Base-by-base conservation (phyloP, 208 protist genomes). In the Trypanosoma vivax region DNA sequence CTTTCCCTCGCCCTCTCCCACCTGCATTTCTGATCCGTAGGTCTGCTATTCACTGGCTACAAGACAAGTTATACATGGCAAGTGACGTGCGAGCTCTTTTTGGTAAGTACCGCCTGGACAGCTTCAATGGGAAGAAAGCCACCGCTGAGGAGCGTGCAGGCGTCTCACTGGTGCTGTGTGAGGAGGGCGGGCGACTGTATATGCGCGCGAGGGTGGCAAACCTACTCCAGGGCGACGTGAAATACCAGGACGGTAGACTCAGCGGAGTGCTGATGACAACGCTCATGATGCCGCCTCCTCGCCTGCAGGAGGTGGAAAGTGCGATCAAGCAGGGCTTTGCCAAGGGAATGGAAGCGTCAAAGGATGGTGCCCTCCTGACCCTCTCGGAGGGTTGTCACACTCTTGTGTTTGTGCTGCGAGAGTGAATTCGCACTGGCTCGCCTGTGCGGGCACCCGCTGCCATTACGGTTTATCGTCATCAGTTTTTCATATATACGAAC, bases 211-310 rank as follows among this genome's bases (percentile, higher is more conserved):
- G 54, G 53, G 69, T 76, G 6, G 64, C 59, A 21, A 78, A 83
- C 62, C 4, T 19, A 10, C 59, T 82, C 46, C 60, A 45, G 21
- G 69, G 75, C 27, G 11, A 14, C n/a, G 25, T 68, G 2, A 29
- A 27, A 2, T 46, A 62, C 19, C 29, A 66, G 40, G 47, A 76
- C 10, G 71, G 64, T 6, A 60, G 65, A 33, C 50, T 79, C 10
- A 77, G 65, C 33, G 70, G 67, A 3, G 58, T 56, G 33, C 52
- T 77, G 21, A 58, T 65, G 37, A 77, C 70, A 21, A 74, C 75
- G 1, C 21, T 14, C 1, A 74, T 68, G 69, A 67, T 77, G 60
- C 60, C 60, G 19, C 16, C 51, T 13, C 58, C 54, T 13, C 56
- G 37, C 31, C 25, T 60, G 54, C 68, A 71, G 64, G 60, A 69